Base-by-base conservation (phyloP, 148 eudicot genomes). In the Arbutus unedo region DNA sequence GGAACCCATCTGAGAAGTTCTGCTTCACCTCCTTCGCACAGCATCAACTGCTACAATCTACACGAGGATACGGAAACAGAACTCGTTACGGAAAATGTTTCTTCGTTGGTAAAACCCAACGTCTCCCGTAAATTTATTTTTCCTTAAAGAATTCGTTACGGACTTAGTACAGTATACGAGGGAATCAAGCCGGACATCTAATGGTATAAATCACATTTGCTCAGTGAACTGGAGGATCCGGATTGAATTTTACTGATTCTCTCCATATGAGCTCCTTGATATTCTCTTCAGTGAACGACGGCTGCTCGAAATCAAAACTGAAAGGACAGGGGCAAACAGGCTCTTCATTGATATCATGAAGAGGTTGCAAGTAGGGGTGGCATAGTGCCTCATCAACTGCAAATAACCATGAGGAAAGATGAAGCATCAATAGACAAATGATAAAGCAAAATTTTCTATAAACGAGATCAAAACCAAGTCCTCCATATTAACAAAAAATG, bases 221-320 rank as follows among this genome's bases (percentile, higher is more conserved):
- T 89, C 82, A 91, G 53, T 82, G 80, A 83, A 76, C 41, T 2
- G 91, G 93, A 83, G 85, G 95, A 85, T 93, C 93, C 6, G 98
- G 98, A 84, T 92, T 95, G 89, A 89, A 93, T 86, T 84, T 88
- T 62, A 91, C 91, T 0, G 98, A 87, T 83, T 95, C 97, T 87
- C 88, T 91, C 97, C 96, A 95, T 59, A 95, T 93, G 84, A 95
- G 97, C 81, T 95, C 98, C 89, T 93, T 95, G 87, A 95, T 90
- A 79, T 93, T 88, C 81, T 93, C 97, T 81, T 95, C 98, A 0
- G 92, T 95, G 90, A 89, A 89, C 1, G 96, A 91, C 16, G 97
- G 97, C 90, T 93, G 97, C 94, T 95, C 98, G 45, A 95, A 95
- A 84, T 95, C 98, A 77, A 93, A 93, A 83, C 82, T 88, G 90